phyloP scores from a whole-genome alignment of 2,329 filamentous ascomycete genomes.

The Microdochium nivale region DNA sequence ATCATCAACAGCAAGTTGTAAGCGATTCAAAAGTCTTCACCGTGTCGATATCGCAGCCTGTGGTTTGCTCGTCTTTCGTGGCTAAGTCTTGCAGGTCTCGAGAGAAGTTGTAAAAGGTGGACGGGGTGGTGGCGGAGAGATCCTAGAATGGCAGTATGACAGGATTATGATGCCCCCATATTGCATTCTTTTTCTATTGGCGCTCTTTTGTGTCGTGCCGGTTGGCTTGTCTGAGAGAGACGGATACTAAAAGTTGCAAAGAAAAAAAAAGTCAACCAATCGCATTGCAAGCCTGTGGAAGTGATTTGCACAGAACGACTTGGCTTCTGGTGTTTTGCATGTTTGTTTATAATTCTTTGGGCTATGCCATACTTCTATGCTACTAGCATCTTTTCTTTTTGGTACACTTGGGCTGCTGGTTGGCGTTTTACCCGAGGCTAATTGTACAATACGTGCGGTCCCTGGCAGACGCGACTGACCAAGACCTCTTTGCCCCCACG shows the following conservation, averaged over 20 bases:
- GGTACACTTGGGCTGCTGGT: neutral
- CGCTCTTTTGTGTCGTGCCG: too few species aligned
- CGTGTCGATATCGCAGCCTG: neutral
- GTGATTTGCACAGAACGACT: too few species aligned
- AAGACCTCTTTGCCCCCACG: too few species aligned
- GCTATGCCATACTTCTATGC: neutral
- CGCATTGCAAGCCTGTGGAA: too few species aligned
- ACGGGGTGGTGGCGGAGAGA: neutral
- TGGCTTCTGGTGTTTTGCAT: too few species aligned
- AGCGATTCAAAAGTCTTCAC: conserved; percentile 10
- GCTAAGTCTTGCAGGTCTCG: neutral
- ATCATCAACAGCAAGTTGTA: conserved; percentile 48
- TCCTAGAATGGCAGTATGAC: neutral
- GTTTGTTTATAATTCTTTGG: neutral
- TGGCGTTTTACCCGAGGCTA: neutral
- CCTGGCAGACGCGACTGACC: too few species aligned
- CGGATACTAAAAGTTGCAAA: too few species aligned
- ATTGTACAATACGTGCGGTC: neutral
- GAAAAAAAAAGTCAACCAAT: too few species aligned
- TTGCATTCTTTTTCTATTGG: neutral
- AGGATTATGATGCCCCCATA: neutral
- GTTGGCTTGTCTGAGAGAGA: too few species aligned
- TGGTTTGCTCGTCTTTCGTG: neutral
- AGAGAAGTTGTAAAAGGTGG: neutral
- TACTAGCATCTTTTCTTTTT: neutral